These are phyloP conservation scores for Trichoderma hamatum DNA, from an alignment of 2,329 filamentous ascomycete genomes.

Conservation along the genomic window DNA sequence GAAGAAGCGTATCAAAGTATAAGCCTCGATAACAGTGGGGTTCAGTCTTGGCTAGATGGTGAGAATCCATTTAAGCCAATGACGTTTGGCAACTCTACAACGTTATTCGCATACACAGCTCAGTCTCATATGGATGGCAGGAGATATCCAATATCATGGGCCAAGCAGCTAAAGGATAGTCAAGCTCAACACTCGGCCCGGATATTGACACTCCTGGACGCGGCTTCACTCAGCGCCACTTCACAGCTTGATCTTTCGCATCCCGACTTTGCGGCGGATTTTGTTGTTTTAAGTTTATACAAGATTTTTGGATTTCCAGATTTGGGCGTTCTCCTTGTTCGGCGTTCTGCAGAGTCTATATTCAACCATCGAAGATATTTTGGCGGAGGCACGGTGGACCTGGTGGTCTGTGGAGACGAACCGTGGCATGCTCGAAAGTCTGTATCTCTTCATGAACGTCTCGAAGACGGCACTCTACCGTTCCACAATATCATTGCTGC, in stretches of 20 bases:
- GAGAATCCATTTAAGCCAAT: constrained; percentile 37
- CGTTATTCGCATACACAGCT: constrained; percentile 77
- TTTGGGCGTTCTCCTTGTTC: constrained; percentile 80
- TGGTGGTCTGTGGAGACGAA: constrained; percentile 76
- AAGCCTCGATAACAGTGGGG: constrained; percentile 68
- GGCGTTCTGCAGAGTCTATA: constrained; percentile 66
- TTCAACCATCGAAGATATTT: constrained; percentile 78
- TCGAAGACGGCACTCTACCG: constrained; percentile 91
- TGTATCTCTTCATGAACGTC: constrained; percentile 71
- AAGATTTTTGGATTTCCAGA: constrained; percentile 99
- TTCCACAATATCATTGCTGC: constrained; percentile 89
- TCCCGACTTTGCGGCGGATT: constrained; percentile 70
- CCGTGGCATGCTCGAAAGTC: constrained; percentile 82
- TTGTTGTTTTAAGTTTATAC: constrained; percentile 85
- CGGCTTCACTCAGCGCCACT: constrained; percentile 78
- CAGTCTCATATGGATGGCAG: constrained; percentile 93
- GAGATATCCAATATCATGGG: constrained; percentile 74
- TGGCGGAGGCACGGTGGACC: constrained; percentile 91
- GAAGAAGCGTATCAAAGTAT: constrained; percentile 66
- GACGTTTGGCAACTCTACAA: constrained; percentile 33
- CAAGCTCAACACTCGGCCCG: constrained; percentile 31
- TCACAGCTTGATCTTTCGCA: constrained; percentile 72
- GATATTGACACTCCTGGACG: constrained; percentile 77
- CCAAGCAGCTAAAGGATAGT: constrained; percentile 47
- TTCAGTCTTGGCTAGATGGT: constrained; percentile 65